phyloP scores from a whole-genome alignment of 2,329 filamentous ascomycete species.

The Achaetomium macrosporum region DNA sequence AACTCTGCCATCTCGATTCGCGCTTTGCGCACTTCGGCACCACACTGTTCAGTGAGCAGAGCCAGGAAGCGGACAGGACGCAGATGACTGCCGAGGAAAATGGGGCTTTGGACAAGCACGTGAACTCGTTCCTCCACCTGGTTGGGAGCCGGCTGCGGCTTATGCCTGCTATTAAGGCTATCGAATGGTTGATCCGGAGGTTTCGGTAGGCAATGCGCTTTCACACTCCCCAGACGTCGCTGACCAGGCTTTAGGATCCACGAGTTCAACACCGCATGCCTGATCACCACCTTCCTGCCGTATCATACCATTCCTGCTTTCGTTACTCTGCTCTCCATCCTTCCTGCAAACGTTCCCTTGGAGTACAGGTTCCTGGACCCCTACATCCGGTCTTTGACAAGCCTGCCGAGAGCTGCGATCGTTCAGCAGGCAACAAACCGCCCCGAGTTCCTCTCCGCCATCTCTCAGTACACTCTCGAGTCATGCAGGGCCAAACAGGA shows the following conservation, averaged over 20 bases:
- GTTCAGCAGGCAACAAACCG: constrained; percentile 80
- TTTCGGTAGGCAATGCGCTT: constrained; percentile 58
- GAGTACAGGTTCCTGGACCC: constrained; percentile 81
- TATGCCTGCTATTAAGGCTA: constrained; percentile 79
- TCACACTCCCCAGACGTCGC: constrained; percentile 8
- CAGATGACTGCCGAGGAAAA: constrained; percentile 81
- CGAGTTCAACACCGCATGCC: constrained; percentile 74
- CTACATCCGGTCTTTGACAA: constrained; percentile 71
- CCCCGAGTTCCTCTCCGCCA: constrained; percentile 63
- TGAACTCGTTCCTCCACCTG: constrained; percentile 79
- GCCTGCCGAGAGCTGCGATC: constrained; percentile 72
- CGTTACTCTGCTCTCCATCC: constrained; percentile 76
- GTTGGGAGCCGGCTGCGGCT: constrained; percentile 71
- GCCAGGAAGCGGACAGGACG: constrained; percentile 78
- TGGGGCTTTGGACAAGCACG: constrained; percentile 65
- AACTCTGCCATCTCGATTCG: constrained; percentile 79
- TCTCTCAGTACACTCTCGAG: constrained; percentile 75
- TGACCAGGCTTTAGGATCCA: constrained; percentile 58
- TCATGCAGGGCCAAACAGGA: constrained; percentile 66
- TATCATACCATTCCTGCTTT: constrained; percentile 87
- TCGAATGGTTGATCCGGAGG: constrained; percentile 84
- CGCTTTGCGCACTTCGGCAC: constrained; percentile 69
- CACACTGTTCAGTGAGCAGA: constrained; percentile 89
- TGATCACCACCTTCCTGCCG: constrained; percentile 83
- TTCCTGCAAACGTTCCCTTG: constrained; percentile 67